Evolutionary conservation across 2,329 filamentous ascomycete genomes (phyloP).

Genomic region (Juglanconis juglandina): DNA sequence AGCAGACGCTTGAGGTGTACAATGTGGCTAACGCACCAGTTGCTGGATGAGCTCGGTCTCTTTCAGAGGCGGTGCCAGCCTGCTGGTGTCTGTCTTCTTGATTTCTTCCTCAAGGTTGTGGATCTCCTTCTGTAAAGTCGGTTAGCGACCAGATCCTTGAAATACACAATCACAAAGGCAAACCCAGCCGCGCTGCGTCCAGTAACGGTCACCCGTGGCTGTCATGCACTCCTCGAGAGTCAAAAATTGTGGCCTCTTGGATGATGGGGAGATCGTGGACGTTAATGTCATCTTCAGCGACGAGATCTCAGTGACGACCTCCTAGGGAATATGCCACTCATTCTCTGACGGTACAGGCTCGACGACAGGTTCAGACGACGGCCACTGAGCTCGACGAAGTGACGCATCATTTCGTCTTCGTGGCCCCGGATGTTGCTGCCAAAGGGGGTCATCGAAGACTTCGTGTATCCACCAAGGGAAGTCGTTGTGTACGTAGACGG

Average conservation of each 20-base stretch:
- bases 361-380: neutral
- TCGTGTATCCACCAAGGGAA: neutral
- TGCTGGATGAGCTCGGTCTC: slow-evolving; percentile 80
- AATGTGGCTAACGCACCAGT: slow-evolving; percentile 49
- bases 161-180: slow-evolving; percentile 14
- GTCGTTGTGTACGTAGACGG: neutral
- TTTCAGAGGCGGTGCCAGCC: slow-evolving; percentile 59
- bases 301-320: neutral
- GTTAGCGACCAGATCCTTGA: neutral
- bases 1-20: slow-evolving; percentile 9
- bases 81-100: slow-evolving; percentile 49
- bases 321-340: neutral
- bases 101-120: slow-evolving; percentile 60
- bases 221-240: neutral
- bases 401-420: neutral
- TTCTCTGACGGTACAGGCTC: neutral
- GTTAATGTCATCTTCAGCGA: neutral
- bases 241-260: neutral
- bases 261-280: neutral
- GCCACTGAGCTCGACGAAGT: neutral
- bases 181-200: slow-evolving; percentile 17
- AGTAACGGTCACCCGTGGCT: slow-evolving; percentile 12
- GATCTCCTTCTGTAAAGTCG: slow-evolving; percentile 53
- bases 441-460: slow-evolving; percentile 11
- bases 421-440: slow-evolving; percentile 3